Percentiles rank a stretch among this genome's conserved stretches.
Evolutionary conservation across 1,139 yeast species (phyloP).

Genomic region (Saccharomycopsis hybrid): DNA sequence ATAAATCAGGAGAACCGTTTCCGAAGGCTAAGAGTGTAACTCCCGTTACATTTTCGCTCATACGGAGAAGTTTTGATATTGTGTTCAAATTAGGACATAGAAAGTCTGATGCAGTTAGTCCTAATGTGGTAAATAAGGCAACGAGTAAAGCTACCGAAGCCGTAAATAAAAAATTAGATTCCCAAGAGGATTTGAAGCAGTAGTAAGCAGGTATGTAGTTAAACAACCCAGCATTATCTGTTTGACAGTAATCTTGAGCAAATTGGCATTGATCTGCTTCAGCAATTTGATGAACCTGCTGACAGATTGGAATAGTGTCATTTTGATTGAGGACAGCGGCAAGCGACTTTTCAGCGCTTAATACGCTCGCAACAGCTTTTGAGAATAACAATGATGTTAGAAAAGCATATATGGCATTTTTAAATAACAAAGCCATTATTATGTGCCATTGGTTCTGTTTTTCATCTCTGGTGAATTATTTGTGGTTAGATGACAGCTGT

Average conservation of each 20-base stretch:
- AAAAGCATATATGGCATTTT: too few relatives aligned
- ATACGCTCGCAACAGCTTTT: too few relatives aligned
- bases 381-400: too few relatives aligned
- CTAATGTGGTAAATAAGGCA: constrained; percentile 39
- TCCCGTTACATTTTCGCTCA: constrained; percentile 55
- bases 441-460: too few relatives aligned
- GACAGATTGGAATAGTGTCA: too few relatives aligned
- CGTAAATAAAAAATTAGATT: constrained; percentile 25
- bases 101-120: constrained; percentile 48
- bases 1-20: constrained; percentile 54
- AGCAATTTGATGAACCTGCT: constrained; percentile 28
- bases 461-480: too few relatives aligned
- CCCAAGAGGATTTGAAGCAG: constrained; percentile 26
- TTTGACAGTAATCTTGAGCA: constrained; percentile 36
- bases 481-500: too few relatives aligned
- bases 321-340: too few relatives aligned
- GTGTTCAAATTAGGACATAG: constrained; percentile 50
- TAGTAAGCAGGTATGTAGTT: constrained; percentile 39
- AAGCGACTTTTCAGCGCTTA: too few relatives aligned
- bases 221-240: constrained; percentile 36
- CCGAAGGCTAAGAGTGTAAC: constrained; percentile 54
- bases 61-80: constrained; percentile 38
- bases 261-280: constrained; percentile 39
- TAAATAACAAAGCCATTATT: too few relatives aligned
- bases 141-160: constrained; percentile 26